Percentiles rank a stretch among this genome's conserved stretches.
phyloP scores from a whole-genome alignment of 2,329 filamentous ascomycete species.

The Cladorrhinum sp. region DNA sequence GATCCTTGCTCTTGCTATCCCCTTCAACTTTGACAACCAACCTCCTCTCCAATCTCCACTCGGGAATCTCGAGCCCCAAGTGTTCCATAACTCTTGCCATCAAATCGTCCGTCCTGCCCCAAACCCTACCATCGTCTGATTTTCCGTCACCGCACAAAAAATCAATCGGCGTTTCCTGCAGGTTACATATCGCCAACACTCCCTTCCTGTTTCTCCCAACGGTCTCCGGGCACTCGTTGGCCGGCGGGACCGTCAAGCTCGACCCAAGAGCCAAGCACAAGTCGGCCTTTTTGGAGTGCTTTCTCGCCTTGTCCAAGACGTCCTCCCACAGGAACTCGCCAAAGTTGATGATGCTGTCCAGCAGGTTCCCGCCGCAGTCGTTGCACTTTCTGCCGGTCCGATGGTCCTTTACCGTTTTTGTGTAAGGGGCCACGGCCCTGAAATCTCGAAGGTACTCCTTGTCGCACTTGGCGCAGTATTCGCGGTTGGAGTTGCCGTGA shows the following conservation, averaged over 20 bases:
- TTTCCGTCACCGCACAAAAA: conserved; percentile 11
- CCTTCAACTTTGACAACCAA: conserved; percentile 32
- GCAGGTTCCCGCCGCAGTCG: conserved; percentile 37
- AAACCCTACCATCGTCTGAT: conserved; percentile 34
- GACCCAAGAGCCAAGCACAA: conserved; percentile 46
- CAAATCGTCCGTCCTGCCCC: conserved; percentile 37
- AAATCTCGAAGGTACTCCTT: conserved; percentile 48
- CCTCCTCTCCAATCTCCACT: conserved; percentile 37
- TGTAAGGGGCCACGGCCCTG: conserved; percentile 42
- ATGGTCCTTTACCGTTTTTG: conserved; percentile 43
- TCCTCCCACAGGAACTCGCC: conserved; percentile 37
- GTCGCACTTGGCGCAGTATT: conserved; percentile 43
- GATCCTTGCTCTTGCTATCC: conserved; percentile 12
- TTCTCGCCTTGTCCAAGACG: conserved; percentile 33
- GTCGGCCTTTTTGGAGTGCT: conserved; percentile 41
- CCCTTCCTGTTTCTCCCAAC: conserved; percentile 32
- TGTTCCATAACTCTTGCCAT: conserved; percentile 41
- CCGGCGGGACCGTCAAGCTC: conserved; percentile 43
- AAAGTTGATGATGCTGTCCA: conserved; percentile 47
- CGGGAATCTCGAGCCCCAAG: conserved; percentile 36
- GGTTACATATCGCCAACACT: conserved; percentile 44
- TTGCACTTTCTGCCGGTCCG: conserved; percentile 45
- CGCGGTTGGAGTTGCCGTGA: conserved; percentile 47
- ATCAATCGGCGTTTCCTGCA: conserved; percentile 44
- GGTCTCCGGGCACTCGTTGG: conserved; percentile 39